Base-by-base conservation (phyloP, 2,329 filamentous ascomycete genomes). In the Zasmidium angulare region DNA sequence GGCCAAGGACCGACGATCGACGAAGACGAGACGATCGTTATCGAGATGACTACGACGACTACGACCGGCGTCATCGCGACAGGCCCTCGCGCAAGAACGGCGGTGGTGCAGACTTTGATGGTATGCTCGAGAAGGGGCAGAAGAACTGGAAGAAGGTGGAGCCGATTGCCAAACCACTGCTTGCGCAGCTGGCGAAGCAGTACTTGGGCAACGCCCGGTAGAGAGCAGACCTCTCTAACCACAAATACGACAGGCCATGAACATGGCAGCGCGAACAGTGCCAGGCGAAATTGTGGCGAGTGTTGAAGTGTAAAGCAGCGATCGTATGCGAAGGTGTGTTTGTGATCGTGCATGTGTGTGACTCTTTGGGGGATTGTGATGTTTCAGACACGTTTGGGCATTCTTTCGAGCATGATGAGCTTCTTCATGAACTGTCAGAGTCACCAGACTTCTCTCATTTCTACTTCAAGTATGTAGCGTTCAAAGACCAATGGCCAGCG, bases 131-230 rank as follows among this genome's bases (percentile, higher is more conserved):
- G 56, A 69, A 66, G 61, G 68, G 70, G 10, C 61, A 72, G 62
- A 71, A 71, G 63, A 61, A 62, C 20, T 72, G 69, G 69, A 60
- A 68, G 48, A 71, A 62, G 22, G 69, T 67, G 12, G 70, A 64
- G 56, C 70, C 70, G 3, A 61, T 72, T 19, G 70, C 70, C 19
- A 72, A 71, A 61, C 70, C 70, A 11, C 52, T 71, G 52, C 52
- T 71, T 36, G 53, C 53, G 14, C 66, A 69, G 36, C 48, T 72
- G 50, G 69, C 69, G 20, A 69, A 68, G 52, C 65, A 65, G 48
- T 72, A 72, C 59, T 53, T 71, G 7, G 63, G 64, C 46, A 59
- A 64, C 46, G 62, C 59, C 36, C 24, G 51, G 51, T 50, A 29
- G 36, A 17, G 3, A 43, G 36, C n/a, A n/a, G n/a, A n/a, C n/a